phyloP scores from a whole-genome alignment of 1,284 basidiomycete genomes.

The Cutaneotrichosporon curvatum region DNA sequence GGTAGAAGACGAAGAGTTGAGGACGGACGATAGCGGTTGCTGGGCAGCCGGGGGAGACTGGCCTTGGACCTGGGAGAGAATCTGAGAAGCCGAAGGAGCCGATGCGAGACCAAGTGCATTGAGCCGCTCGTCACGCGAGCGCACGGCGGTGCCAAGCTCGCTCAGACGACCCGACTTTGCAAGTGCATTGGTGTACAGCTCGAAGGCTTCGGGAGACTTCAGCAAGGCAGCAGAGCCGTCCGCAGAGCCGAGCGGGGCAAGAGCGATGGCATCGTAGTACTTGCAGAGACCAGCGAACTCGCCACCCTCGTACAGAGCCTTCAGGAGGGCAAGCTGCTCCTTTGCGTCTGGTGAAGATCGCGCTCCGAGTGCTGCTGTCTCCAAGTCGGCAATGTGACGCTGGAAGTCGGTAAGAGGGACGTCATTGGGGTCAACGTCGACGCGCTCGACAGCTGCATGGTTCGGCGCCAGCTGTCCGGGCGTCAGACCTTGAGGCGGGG shows the following conservation, averaged over 20 bases:
- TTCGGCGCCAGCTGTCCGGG: conserved; percentile 1
- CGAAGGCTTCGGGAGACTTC: conserved; percentile 28
- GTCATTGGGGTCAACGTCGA: neutral
- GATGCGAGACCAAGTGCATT: neutral
- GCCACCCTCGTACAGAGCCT: conserved; percentile 28
- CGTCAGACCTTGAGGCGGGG: neutral
- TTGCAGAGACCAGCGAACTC: conserved; percentile 28
- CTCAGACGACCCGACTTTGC: conserved; percentile 25
- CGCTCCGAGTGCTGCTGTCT: conserved; percentile 27
- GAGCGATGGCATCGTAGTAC: conserved; percentile 39
- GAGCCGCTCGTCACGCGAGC: conserved; percentile 28
- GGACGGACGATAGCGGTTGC: neutral
- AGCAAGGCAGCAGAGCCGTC: conserved; percentile 25
- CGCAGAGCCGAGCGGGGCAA: conserved; percentile 6
- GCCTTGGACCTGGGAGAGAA: neutral
- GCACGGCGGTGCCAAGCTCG: conserved; percentile 26
- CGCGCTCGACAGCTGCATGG: neutral
- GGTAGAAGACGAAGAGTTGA: neutral
- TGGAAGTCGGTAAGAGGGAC: conserved; percentile 33
- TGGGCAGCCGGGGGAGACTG: neutral
- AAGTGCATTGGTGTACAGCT: conserved; percentile 30
- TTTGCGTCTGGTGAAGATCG: conserved; percentile 17
- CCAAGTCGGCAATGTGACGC: conserved; percentile 34
- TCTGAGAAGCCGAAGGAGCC: neutral
- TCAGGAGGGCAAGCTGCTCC: conserved; percentile 31